These are phyloP conservation scores for Phanerochaete carnosa DNA, from an alignment of 768 basidiomycete genomes.

Conservation along the genomic window DNA sequence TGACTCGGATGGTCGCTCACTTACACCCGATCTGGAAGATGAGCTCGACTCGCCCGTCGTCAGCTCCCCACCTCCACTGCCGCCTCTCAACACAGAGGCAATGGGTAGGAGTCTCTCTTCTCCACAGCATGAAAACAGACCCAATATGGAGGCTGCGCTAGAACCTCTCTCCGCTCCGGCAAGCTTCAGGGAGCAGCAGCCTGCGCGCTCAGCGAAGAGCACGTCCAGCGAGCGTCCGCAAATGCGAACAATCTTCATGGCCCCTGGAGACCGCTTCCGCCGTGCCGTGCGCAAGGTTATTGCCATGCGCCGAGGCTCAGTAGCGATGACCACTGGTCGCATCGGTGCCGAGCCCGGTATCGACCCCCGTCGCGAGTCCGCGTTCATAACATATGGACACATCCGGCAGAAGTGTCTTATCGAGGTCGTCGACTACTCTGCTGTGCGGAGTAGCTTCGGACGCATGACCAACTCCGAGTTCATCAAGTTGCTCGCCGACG, in stretches of 20 bases:
- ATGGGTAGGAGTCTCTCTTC: not conserved
- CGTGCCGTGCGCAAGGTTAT: slow-evolving; percentile 60
- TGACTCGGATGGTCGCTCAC: slow-evolving; percentile 62
- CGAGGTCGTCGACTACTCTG: slow-evolving; percentile 65
- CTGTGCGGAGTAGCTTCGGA: slow-evolving; percentile 47
- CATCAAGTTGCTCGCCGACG: slow-evolving; percentile 48
- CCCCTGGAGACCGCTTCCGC: slow-evolving; percentile 52
- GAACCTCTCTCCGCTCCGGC: slow-evolving; percentile 5
- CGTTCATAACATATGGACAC: slow-evolving; percentile 52
- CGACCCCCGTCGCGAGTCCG: slow-evolving; percentile 59
- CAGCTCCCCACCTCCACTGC: slow-evolving; percentile 13
- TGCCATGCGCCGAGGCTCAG: slow-evolving; percentile 53
- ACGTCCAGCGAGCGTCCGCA: not conserved
- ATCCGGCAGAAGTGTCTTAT: slow-evolving; percentile 61
- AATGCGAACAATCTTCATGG: slow-evolving; percentile 11
- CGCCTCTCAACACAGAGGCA: not conserved
- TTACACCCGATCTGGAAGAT: slow-evolving; percentile 63
- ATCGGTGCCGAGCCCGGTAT: slow-evolving; percentile 71
- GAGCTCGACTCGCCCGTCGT: slow-evolving; percentile 16
- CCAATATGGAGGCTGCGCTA: not conserved
- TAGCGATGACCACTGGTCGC: slow-evolving; percentile 30
- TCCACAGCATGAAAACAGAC: not conserved
- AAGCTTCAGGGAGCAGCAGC: not conserved
- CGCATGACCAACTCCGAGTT: slow-evolving; percentile 62
- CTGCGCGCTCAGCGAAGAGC: not conserved